A percentile compares a stretch with the other conserved stretches of the same genome.
phyloP scores from a whole-genome alignment of 2,329 filamentous ascomycete species.

The Lecanicillium sp. region DNA sequence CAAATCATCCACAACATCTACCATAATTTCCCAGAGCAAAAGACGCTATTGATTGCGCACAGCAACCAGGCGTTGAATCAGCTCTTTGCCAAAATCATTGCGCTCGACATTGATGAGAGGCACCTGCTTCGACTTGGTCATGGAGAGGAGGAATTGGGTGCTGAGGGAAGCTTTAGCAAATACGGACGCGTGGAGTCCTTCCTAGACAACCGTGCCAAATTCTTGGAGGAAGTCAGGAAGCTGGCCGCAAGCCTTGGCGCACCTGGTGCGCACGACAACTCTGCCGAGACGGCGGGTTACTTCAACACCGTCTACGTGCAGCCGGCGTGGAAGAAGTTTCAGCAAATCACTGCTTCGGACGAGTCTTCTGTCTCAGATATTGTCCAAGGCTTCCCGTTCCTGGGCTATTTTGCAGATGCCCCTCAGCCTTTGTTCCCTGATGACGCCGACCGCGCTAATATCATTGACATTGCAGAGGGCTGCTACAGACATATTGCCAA shows the following conservation, averaged over 20 bases:
- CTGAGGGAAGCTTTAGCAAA: constrained; percentile 84
- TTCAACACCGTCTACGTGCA: constrained; percentile 89
- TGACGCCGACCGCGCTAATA: constrained; percentile 54
- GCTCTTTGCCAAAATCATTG: constrained; percentile 95
- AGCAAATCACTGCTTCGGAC: constrained; percentile 46
- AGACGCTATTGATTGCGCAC: constrained; percentile 87
- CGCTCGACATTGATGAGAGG: constrained; percentile 88
- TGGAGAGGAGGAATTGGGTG: constrained; percentile 88
- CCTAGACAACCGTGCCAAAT: constrained; percentile 73
- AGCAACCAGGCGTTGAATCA: constrained; percentile 98
- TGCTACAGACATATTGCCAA: constrained; percentile 85
- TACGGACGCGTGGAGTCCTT: constrained; percentile 93
- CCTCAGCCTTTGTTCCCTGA: constrained; percentile 77
- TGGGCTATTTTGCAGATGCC: constrained; percentile 77
- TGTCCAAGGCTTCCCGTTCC: constrained; percentile 74
- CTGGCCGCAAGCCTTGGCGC: constrained; percentile 79
- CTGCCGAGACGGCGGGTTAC: constrained; percentile 93
- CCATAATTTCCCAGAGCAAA: constrained; percentile 90
- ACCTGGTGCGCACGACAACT: constrained; percentile 89
- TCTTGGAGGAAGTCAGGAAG: constrained; percentile 76
- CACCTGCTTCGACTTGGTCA: constrained; percentile 89
- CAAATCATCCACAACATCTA: constrained; percentile 99
- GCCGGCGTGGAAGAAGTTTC: constrained; percentile 83
- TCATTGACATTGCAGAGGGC: constrained; percentile 70
- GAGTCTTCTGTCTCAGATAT: constrained; percentile 54